A percentile compares a stretch with the other conserved stretches of the same genome.
Evolutionary conservation across 768 basidiomycete species (phyloP).

Genomic region (Terana coerulea): DNA sequence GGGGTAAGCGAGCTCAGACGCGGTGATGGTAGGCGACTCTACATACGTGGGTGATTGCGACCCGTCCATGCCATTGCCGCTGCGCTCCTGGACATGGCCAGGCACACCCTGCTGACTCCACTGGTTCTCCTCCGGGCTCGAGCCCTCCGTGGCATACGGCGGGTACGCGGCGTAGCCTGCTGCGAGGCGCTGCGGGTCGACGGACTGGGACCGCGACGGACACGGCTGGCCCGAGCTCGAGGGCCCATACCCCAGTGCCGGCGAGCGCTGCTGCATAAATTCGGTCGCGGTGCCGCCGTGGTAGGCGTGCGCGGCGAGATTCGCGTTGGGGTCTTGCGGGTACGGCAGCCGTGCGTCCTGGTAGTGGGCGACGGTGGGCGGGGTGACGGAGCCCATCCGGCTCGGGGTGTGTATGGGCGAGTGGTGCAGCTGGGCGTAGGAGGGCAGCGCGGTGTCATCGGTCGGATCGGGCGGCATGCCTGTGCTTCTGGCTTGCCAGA

Average conservation of each 20-base stretch:
- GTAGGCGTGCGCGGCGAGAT: conserved; percentile 43
- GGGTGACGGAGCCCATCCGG: conserved; percentile 22
- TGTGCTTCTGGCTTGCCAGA: conserved; percentile 62
- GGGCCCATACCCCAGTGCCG: conserved; percentile 37
- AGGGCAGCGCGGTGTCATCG: conserved; percentile 49
- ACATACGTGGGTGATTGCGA: conserved; percentile 50
- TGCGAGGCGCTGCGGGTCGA: conserved; percentile 12
- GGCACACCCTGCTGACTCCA: conserved; percentile 28
- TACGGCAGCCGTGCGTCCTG: conserved; percentile 47
- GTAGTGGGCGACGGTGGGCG: conserved; percentile 29
- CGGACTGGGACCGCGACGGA: conserved; percentile 7
- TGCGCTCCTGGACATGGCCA: conserved; percentile 40
- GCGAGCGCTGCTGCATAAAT: conserved; percentile 42
- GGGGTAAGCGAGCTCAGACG: conserved; percentile 45
- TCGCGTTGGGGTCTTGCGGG: conserved; percentile 40
- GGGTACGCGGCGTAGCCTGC: conserved; percentile 53
- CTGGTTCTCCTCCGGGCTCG: conserved; percentile 24
- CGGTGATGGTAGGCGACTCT: conserved; percentile 52
- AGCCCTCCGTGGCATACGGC: conserved; percentile 34
- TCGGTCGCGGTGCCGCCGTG: conserved; percentile 33
- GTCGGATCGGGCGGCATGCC: conserved; percentile 26
- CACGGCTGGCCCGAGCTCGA: conserved; percentile 31
- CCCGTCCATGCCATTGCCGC: conserved; percentile 36
- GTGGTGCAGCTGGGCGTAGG: conserved; percentile 27
- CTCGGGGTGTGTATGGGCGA: conserved; percentile 21